Base-by-base conservation (phyloP, 1,139 yeast species). In the Hansenula sp. region DNA sequence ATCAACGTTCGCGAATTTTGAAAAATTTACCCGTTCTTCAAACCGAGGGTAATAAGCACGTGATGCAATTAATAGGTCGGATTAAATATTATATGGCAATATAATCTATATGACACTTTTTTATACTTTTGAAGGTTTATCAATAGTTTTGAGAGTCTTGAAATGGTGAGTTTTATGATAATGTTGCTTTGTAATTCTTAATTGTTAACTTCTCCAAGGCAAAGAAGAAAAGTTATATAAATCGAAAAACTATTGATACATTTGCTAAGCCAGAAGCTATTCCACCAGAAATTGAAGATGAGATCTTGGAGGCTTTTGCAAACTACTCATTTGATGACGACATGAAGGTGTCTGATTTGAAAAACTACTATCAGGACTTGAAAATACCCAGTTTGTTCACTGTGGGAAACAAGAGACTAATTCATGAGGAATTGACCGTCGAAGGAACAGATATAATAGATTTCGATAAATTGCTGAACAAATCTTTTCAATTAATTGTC, bases 261-360 rank as follows among this genome's bases (percentile, higher is more conserved):
- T 66, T 65, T 43, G 43, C 53, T 10, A 48, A 56, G 11, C 64
- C 64, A 4, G 38, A 40, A 16, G 39, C 42, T 16, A 52, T 69
- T 2, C 73, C 75, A 1, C 48, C 52, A n/a, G 62, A 60, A 9
- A 53, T 69, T 4, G 75, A 69, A 45, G 73, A 69, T 46, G 63
- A 59, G 34, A 55, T 71, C 4, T 52, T 71, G 10, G 67, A 59
- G 19, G 56, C 60, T 2, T 69, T 63, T 50, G 65, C 72, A 0
- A 56, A 53, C 16, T 65, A 59, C 42, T 63, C 69, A 26, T 55
- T 66, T 26, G 67, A 66, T 2, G 48, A 53, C 4, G 69, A 62
- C 33, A 61, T 65, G 65, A 53, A 51, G 10, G 40, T 46, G 0
- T 46, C 51, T 17, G 66, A 68, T 28, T 42, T 70, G 1, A 29